Conservation (phyloP, 2,329 filamentous ascomycete genomes). For the Moelleriella libera region DNA sequence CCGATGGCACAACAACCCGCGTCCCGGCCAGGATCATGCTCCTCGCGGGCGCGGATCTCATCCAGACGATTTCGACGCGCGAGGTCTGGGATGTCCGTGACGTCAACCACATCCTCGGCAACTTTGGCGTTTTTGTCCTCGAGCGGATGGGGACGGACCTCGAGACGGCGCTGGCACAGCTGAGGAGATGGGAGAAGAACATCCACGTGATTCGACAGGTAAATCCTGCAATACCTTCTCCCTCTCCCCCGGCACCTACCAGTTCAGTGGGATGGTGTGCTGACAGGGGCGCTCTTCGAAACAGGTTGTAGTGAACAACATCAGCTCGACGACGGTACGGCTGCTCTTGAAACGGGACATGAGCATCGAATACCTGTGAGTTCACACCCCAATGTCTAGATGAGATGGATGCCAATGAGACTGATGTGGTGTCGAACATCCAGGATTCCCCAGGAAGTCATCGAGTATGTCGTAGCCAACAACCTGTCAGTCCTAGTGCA, state of each 20-base stretch:
- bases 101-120: conserved; percentile 73
- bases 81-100: conserved; percentile 75
- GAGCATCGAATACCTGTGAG: conserved; percentile 56
- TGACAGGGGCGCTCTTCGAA: not conserved
- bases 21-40: conserved; percentile 62
- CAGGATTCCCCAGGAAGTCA: too few species aligned
- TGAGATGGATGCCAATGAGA: too few species aligned
- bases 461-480: too few species aligned
- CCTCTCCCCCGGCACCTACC: too few species aligned
- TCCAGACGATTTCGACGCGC: conserved; percentile 58
- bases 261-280: too few species aligned
- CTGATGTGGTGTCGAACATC: conserved; percentile 31
- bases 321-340: conserved; percentile 70
- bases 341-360: conserved; percentile 66
- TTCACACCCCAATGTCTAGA: not conserved
- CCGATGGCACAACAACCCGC: conserved; percentile 50
- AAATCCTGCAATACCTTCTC: conserved; percentile 3
- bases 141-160: conserved; percentile 81
- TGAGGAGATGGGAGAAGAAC: conserved; percentile 74
- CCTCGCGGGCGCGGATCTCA: conserved; percentile 64
- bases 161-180: conserved; percentile 69
- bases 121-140: conserved; percentile 75
- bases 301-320: conserved; percentile 59
- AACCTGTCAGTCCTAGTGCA: too few species aligned
- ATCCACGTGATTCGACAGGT: conserved; percentile 63